phyloP scores from a whole-genome alignment of 2,329 filamentous ascomycete genomes.

The Cladosporium cucumerinum region DNA sequence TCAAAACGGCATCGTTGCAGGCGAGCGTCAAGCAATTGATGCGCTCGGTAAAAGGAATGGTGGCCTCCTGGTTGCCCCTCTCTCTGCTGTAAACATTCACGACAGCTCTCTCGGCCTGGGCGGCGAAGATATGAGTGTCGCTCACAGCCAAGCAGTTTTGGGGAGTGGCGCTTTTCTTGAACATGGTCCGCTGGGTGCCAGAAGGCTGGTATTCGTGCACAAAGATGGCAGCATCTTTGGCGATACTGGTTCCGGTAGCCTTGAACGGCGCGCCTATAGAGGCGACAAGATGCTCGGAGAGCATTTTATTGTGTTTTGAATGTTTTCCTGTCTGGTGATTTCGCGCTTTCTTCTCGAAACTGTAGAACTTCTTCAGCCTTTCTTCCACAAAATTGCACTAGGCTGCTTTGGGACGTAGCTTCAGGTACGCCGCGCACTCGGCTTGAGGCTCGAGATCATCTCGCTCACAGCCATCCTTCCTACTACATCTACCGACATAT shows the following conservation, averaged over 20 bases:
- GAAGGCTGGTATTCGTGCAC: conserved; percentile 77
- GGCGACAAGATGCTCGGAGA: conserved; percentile 50
- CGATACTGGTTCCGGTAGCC: conserved; percentile 46
- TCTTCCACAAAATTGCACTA: conserved; percentile 4
- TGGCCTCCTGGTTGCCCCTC: conserved; percentile 81
- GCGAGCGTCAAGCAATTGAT: conserved; percentile 75
- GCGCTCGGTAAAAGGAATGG: conserved; percentile 81
- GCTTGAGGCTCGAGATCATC: background rate
- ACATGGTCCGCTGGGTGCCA: conserved; percentile 68
- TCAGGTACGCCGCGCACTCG: background rate
- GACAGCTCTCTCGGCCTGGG: conserved; percentile 85
- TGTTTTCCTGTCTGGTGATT: background rate
- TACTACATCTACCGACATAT: background rate
- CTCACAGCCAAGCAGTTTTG: conserved; percentile 76
- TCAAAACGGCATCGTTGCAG: conserved; percentile 63
- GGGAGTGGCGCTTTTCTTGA: conserved; percentile 89
- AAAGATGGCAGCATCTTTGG: conserved; percentile 83
- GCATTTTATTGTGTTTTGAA: conserved; percentile 37
- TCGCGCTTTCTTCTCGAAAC: background rate
- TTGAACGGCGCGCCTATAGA: conserved; percentile 44
- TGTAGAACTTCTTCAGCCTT: conserved; percentile 6
- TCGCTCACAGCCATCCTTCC: background rate
- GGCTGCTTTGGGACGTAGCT: background rate
- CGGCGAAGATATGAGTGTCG: conserved; percentile 81
- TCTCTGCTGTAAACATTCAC: conserved; percentile 86